Evolutionary conservation across 2,329 filamentous ascomycete species (phyloP).

Genomic region (Dendrostoma leiphaemia): DNA sequence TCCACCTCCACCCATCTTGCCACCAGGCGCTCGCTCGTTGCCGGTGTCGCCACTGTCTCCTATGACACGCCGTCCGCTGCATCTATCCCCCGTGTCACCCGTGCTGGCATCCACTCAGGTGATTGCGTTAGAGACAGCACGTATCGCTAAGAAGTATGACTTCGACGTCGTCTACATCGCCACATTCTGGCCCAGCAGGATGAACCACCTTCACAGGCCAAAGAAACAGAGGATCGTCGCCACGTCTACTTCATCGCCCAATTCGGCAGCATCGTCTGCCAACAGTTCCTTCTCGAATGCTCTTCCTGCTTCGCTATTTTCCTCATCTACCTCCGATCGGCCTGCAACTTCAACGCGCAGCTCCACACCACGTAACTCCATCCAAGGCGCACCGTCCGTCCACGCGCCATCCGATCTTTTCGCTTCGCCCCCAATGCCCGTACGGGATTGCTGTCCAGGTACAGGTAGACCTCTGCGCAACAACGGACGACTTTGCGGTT

Average conservation of each 20-base stretch:
- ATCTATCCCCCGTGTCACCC: constrained; percentile 41
- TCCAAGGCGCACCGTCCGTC: background rate
- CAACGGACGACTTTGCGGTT: constrained; percentile 38
- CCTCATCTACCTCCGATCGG: constrained; percentile 10
- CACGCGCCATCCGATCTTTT: background rate
- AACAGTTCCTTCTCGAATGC: constrained; percentile 9
- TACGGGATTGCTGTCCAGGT: constrained; percentile 20
- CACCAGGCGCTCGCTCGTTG: constrained; percentile 7
- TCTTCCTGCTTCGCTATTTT: constrained; percentile 10
- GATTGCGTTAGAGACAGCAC: constrained; percentile 53
- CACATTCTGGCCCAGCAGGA: constrained; percentile 51
- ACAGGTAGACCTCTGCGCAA: constrained; percentile 17
- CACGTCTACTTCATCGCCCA: background rate
- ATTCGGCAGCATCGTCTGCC: constrained; percentile 5
- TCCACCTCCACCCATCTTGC: constrained; percentile 11
- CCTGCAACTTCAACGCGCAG: constrained; percentile 3
- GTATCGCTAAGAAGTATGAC: constrained; percentile 54
- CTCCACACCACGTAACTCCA: constrained; percentile 18
- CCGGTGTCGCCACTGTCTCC: constrained; percentile 35
- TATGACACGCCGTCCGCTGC: background rate
- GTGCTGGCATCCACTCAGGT: constrained; percentile 43
- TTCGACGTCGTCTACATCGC: constrained; percentile 60
- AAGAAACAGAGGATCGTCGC: constrained; percentile 3
- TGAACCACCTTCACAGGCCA: constrained; percentile 21
- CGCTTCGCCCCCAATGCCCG: background rate